Evolutionary conservation across 768 basidiomycete genomes (phyloP).

Genomic region (Boletus bicolor): DNA sequence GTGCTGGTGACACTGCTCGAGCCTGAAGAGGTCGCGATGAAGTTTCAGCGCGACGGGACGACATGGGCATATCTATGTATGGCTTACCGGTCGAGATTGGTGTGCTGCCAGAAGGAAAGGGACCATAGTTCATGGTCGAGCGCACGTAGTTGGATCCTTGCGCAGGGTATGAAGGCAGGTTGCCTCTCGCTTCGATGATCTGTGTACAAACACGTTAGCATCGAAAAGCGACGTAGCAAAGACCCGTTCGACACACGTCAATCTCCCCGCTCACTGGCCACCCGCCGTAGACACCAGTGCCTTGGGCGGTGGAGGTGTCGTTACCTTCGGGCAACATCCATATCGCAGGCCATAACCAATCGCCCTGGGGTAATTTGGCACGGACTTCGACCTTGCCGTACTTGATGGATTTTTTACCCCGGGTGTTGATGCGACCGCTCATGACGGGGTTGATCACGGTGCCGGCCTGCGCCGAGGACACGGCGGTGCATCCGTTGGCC

Average conservation of each 20-base stretch:
- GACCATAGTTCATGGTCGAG: constrained; percentile 69
- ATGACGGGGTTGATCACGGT: constrained; percentile 50
- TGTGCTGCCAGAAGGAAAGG: constrained; percentile 33
- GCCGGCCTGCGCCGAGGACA: constrained; percentile 33
- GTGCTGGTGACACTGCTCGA: constrained; percentile 10
- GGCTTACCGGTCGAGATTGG: constrained; percentile 32
- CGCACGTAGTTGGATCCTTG: constrained; percentile 49
- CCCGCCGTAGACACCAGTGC: constrained; percentile 25
- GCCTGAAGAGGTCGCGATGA: not conserved
- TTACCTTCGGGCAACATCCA: constrained; percentile 32
- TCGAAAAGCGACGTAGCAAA: not conserved
- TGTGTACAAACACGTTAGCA: constrained; percentile 17
- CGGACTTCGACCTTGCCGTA: constrained; percentile 58
- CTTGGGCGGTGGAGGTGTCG: constrained; percentile 15
- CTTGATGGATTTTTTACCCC: constrained; percentile 44
- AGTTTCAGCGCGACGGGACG: not conserved
- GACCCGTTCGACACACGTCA: constrained; percentile 40
- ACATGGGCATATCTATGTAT: too few relatives aligned
- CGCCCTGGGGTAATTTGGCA: constrained; percentile 59
- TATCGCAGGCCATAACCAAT: constrained; percentile 36
- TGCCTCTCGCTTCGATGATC: constrained; percentile 55
- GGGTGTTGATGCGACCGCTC: constrained; percentile 53
- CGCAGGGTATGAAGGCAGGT: constrained; percentile 38
- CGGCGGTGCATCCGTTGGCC: constrained; percentile 40
- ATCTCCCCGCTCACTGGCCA: constrained; percentile 61